Base-by-base conservation (phyloP, 2,329 filamentous ascomycete species). In the Xylariaceae sp. region DNA sequence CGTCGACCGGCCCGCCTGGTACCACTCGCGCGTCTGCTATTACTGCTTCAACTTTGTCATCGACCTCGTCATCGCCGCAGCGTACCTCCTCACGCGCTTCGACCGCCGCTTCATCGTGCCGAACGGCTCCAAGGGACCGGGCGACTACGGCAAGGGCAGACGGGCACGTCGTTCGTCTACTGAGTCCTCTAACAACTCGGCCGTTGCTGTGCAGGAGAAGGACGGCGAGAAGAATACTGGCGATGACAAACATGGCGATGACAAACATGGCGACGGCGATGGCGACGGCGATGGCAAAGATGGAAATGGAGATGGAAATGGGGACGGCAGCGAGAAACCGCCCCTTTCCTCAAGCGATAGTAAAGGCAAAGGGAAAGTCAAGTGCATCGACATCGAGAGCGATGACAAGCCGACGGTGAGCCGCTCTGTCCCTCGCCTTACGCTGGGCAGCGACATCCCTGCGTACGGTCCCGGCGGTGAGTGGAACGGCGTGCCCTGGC, bases 31-130 rank as follows among this genome's bases (percentile, higher is more conserved):
- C 68, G 80, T 84, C 1, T 83, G 80, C 64, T 95, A 90, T 74
- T 95, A 94, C 73, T 72, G 84, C 66, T 88, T 94, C 74, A 88
- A 89, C 72, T 95, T 88, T 66, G 74, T 74, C 12, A 76, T 91
- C 39, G 91, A 95, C 71, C 73, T 91, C 41, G 66, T 87, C 29
- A 83, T 90, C 39, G 77, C 92, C 3, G 79, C 77, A 51, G 72
- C 85, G 6, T 92, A 88, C 70, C 78, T 85, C 0, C 65, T 87
- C 12, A 70, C 79, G 26, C 80, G 90, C 34, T 84, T 94, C 58
- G 91, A 95, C 68, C 77, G 78, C 58, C 80, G 88, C 42, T 95
- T 92, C 73, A 79, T 86, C 66, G 74, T 94, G 29, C 88, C 88
- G 1, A 74, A 94, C 67, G 86, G 87, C 44, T 83, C 83, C 65